Evolutionary conservation across 805 yeast species (phyloP).

Genomic region (Nakazawaea ernobii): DNA sequence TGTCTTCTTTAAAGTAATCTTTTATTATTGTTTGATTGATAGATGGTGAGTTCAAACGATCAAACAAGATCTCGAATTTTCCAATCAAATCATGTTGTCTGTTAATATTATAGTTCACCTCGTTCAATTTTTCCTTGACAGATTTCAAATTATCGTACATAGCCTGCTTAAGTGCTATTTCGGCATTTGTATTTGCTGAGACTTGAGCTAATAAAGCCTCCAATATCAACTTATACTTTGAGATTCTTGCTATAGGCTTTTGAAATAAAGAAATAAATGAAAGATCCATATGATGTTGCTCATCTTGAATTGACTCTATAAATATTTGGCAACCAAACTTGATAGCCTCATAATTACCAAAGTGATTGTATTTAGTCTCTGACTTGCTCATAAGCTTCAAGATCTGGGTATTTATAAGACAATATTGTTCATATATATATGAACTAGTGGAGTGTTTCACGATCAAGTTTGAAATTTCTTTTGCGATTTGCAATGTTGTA

Average conservation of each 20-base stretch:
- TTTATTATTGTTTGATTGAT: conserved; percentile 12
- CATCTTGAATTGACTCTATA: conserved; percentile 37
- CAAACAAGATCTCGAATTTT: conserved; percentile 15
- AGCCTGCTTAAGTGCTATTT: conserved; percentile 12
- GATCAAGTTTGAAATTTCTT: conserved; percentile 16
- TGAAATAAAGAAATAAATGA: conserved; percentile 49
- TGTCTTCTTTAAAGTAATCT: neutral
- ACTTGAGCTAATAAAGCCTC: conserved; percentile 32
- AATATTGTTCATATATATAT: conserved; percentile 29
- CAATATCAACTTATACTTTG: conserved; percentile 47
- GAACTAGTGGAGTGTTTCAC: conserved; percentile 19
- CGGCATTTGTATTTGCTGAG: conserved; percentile 15
- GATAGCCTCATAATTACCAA: conserved; percentile 10
- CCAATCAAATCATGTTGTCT: conserved; percentile 13
- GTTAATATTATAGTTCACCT: conserved; percentile 19
- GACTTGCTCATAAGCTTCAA: conserved; percentile 25
- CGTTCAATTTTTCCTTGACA: conserved; percentile 20
- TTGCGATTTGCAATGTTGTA: conserved; percentile 3
- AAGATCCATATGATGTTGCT: conserved; percentile 33
- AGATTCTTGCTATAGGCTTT: conserved; percentile 44
- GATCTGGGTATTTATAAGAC: conserved; percentile 27
- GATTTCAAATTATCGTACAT: conserved; percentile 11
- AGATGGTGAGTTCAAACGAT: conserved; percentile 12
- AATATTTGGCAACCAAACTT: conserved; percentile 28
- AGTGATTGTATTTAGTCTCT: conserved; percentile 12